Conservation (phyloP, 257 asterid species). For the Mentha longifolia region DNA sequence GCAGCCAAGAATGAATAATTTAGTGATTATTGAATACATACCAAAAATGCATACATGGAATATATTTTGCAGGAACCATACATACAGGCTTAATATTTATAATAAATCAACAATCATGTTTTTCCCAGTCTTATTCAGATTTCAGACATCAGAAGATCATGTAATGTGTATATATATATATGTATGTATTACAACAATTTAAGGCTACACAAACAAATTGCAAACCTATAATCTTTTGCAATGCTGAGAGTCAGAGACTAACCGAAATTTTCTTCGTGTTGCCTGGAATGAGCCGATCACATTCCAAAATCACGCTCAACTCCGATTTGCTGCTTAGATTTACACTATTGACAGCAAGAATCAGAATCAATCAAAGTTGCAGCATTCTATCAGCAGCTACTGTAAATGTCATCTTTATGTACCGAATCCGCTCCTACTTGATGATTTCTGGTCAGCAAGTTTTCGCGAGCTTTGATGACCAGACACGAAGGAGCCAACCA, state of each 20-base stretch:
- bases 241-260: background rate
- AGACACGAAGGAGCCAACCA: conserved; percentile 57
- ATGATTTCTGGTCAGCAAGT: conserved; percentile 44
- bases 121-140: background rate
- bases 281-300: conserved; percentile 1
- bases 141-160: background rate
- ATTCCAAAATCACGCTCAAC: background rate
- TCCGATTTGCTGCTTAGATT: conserved; percentile 5
- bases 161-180: background rate
- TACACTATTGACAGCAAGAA: conserved; percentile 7
- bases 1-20: too few species aligned
- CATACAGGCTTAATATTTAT: background rate
- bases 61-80: background rate
- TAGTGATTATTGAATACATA: background rate
- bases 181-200: background rate
- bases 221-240: conserved; percentile 20
- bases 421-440: conserved; percentile 23
- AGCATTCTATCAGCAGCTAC: conserved; percentile 7
- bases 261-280: background rate
- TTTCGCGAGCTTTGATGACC: conserved; percentile 60
- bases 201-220: conserved; percentile 18
- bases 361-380: conserved; percentile 8
- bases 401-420: conserved; percentile 14
- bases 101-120: conserved; percentile 24
- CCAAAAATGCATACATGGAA: conserved; percentile 1